Evolutionary conservation across 768 basidiomycete species (phyloP).

Genomic region (Cyclocybe aegerita): DNA sequence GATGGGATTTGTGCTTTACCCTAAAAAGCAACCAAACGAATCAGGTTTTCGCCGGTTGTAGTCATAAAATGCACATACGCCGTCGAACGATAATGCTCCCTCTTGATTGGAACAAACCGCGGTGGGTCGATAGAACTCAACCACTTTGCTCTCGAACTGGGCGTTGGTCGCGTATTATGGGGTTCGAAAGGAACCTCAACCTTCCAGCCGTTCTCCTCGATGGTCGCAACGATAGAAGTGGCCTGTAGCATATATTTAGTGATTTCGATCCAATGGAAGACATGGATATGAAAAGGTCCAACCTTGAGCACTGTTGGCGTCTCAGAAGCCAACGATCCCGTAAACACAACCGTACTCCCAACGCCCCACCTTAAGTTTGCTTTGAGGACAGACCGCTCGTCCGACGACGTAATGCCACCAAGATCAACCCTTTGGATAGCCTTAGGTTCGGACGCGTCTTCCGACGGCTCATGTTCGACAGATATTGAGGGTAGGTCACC

Average conservation of each 20-base stretch:
- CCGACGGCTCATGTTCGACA: conserved; percentile 41
- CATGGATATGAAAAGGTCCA: conserved; percentile 16
- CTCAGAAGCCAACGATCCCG: conserved; percentile 56
- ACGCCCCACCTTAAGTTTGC: conserved; percentile 59
- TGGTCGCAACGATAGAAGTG: conserved; percentile 44
- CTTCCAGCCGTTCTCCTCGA: conserved; percentile 66
- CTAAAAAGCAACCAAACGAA: conserved; percentile 29
- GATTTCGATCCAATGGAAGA: background rate
- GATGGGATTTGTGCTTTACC: conserved; percentile 63
- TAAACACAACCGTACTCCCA: conserved; percentile 54
- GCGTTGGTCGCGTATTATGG: conserved; percentile 32
- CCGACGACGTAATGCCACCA: conserved; percentile 31
- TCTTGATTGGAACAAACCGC: conserved; percentile 50
- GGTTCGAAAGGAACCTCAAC: conserved; percentile 61
- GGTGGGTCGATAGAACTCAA: conserved; percentile 53
- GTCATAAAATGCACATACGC: conserved; percentile 36
- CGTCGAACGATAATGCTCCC: conserved; percentile 45
- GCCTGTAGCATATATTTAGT: conserved; percentile 33
- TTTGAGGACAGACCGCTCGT: conserved; percentile 20
- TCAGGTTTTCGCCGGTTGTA: background rate
- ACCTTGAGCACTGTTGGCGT: conserved; percentile 56
- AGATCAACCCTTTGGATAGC: conserved; percentile 41
- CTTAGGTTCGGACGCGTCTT: conserved; percentile 24
- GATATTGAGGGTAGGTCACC: conserved; percentile 43
- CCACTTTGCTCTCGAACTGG: conserved; percentile 46